Conservation (phyloP, 192 early-diverging fungal species). For the Coemansia javaensis region DNA sequence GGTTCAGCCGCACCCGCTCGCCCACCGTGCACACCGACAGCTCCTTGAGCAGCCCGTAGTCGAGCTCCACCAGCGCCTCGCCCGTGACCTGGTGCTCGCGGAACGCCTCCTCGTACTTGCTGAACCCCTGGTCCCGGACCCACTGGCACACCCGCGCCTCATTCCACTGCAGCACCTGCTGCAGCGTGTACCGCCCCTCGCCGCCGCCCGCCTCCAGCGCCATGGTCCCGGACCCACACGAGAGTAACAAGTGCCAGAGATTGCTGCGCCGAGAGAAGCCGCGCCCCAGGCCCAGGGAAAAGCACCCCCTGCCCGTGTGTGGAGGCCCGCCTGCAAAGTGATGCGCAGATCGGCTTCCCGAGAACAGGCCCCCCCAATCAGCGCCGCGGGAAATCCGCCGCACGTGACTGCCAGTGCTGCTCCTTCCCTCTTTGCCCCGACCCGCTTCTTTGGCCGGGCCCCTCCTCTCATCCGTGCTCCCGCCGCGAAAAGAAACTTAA, state of each 20-base stretch:
- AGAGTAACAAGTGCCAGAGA: too few species aligned
- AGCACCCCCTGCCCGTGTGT: too few species aligned
- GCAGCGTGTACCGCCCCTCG: slow-evolving; percentile 27
- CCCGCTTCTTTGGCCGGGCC: background rate
- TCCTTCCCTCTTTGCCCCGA: background rate
- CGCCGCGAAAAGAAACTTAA: slow-evolving; percentile 1
- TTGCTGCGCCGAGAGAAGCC: too few species aligned
- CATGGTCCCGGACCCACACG: too few species aligned
- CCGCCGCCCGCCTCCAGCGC: background rate
- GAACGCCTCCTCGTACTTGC: slow-evolving; percentile 50
- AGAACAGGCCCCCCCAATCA: too few species aligned
- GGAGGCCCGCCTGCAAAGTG: too few species aligned
- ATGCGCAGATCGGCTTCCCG: too few species aligned
- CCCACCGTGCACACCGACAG: slow-evolving; percentile 77
- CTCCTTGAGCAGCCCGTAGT: slow-evolving; percentile 75
- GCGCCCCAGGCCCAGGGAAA: too few species aligned
- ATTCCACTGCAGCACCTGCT: slow-evolving; percentile 53
- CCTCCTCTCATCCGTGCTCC: slow-evolving; percentile 9
- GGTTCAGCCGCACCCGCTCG: slow-evolving; percentile 74
- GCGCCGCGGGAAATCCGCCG: too few species aligned
- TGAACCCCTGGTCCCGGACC: slow-evolving; percentile 53
- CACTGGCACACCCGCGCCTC: slow-evolving; percentile 51
- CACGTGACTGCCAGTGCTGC: slow-evolving; percentile 1
- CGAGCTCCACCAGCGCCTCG: slow-evolving; percentile 75
- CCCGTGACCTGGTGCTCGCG: slow-evolving; percentile 77